Percentiles rank a stretch among this genome's conserved stretches.
Conservation (phyloP, 345 rosid species). For the Dimocarpus longan region DNA sequence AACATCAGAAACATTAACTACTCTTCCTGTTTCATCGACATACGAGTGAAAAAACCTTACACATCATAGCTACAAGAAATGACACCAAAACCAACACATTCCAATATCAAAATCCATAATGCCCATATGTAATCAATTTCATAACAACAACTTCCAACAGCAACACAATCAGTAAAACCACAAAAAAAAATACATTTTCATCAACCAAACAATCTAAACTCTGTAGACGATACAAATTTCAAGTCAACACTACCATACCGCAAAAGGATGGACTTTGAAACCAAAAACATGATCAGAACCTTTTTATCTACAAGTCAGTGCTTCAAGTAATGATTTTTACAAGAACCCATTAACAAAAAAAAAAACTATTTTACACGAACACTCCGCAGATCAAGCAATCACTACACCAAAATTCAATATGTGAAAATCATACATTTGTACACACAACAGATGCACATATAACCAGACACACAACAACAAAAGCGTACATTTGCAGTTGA, state of each 20-base stretch:
- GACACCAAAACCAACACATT: not conserved
- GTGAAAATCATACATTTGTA: too few species aligned
- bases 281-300: not conserved
- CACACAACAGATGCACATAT: too few species aligned
- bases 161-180: not conserved
- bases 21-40: not conserved
- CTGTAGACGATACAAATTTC: not conserved
- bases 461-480: not conserved
- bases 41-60: not conserved
- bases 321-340: not conserved
- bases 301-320: not conserved
- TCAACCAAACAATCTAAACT: not conserved
- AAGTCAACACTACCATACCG: not conserved
- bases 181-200: not conserved
- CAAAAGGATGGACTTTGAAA: not conserved
- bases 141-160: not conserved
- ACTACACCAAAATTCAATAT: not conserved
- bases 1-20: not conserved
- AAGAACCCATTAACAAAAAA: not conserved
- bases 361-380: not conserved
- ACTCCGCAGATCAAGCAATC: not conserved
- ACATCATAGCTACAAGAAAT: not conserved
- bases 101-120: not conserved
- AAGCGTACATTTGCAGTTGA: not conserved
- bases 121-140: not conserved